Base-by-base conservation (phyloP, 495 filamentous ascomycete genomes). In the Aspergillus saccharolyticus region DNA sequence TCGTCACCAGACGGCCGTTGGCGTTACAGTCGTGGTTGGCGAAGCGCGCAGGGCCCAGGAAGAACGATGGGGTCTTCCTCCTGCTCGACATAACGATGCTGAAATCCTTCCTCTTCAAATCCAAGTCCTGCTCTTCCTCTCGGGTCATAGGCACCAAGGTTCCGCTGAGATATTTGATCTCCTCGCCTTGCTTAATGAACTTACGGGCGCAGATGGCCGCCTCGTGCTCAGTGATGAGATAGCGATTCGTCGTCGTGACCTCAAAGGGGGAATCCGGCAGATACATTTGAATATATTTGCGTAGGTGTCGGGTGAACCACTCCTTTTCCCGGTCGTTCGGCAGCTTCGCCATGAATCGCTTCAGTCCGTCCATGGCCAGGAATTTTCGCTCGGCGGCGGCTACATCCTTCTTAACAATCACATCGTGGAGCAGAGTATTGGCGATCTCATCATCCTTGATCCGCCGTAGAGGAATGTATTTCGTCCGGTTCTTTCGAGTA, bases 21-120 rank as follows among this genome's bases (percentile, higher is more conserved):
- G 95, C 90, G 60, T 89, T 83, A 69, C 94, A 99, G 70, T 99
- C 94, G 70, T 99, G 94, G 64, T 99, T 99, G 18, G 93, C 89
- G 64, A 99, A 97, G 39, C 94, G 85, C 43, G 95, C 94, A 18
- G 94, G 94, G 2, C 94, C 94, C 63, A 99, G 84, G 60, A 99
- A 96, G 18, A 97, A 77, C 15, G 88, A 91, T 8, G 92, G 86
- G 16, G 83, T 85, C 66, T 94, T 94, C 63, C 91, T 91, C 33
- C 94, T 81, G 64, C 89, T 91, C 57, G 91, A 96, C 68, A 96
- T 86, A 46, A 99, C 91, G 51, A 99, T 90, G 67, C 90, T 96
- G 70, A 99, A 99, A 69, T 99, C 94, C 62, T 89, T 89, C 57
- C 90, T 83, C 21, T 83, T 86, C 56, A 85, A 66, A 44, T 88